Base-by-base conservation (phyloP, 805 yeast genomes). In the Candida vaughaniae region DNA sequence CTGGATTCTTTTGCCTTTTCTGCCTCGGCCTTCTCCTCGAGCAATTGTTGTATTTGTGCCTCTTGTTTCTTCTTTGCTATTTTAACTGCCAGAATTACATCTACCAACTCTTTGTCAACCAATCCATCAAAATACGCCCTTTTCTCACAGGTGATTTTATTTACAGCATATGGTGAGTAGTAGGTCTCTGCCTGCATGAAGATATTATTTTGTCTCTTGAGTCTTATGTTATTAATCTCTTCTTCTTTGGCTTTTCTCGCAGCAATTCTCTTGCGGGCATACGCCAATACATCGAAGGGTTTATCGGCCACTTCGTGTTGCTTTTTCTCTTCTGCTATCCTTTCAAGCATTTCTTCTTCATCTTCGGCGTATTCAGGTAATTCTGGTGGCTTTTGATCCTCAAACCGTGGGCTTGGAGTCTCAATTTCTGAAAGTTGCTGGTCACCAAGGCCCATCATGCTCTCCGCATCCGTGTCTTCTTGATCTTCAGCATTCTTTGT, bases 221-320 rank as follows among this genome's bases (percentile, higher is more conserved):
- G 32, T n/a, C 52, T 40, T 30, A 49, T 52, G 3, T 41, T 35
- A 16, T 46, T 49, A 11, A 54, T 31, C 9, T 45, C 47, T 12
- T 49, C 39, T 38, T 52, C 68, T 15, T 48, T 41, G 44, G 52
- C 56, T 35, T 52, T 64, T 43, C 57, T 48, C 3, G 76, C 56
- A 6, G 51, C 55, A 12, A 68, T 45, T 35, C 87, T 62, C 25
- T 68, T 69, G 16, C 64, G 56, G 0, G 87, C 80, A 53, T 79
- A 80, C 27, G 63, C 77, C 10, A 69, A 76, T 26, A 85, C 67
- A 56, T 83, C 82, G 43, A 82, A 75, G 10, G 39, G 35, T 20
- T 32, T 39, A 6, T 19, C 31, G 9, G 19, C 15, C 11, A 18
- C 29, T 6, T 41, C 45, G 8, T 16, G 16, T 16, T 25, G 16